Evolutionary conservation across 495 filamentous ascomycete species (phyloP).

Genomic region (Pseudevernia furfuracea): DNA sequence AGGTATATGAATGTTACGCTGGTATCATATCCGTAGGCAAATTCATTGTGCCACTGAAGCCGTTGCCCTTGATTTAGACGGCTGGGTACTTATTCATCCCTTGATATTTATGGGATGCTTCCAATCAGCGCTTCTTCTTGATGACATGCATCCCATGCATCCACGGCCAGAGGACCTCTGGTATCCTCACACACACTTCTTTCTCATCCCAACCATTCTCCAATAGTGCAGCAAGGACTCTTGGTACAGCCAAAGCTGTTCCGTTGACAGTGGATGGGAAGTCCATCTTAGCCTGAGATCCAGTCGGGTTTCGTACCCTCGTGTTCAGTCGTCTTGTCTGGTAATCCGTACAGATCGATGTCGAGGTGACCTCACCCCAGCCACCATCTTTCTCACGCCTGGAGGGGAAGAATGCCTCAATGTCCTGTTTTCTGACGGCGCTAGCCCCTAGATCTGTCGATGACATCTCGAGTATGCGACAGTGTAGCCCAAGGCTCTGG

Average conservation of each 20-base stretch:
- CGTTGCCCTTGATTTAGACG: background rate
- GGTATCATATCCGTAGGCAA: background rate
- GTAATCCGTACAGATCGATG: conserved; percentile 91
- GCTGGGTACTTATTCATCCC: background rate
- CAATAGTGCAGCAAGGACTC: conserved; percentile 82
- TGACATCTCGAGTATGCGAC: conserved; percentile 89
- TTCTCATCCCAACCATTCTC: conserved; percentile 67
- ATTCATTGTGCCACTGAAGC: background rate
- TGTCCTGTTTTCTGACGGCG: conserved; percentile 78
- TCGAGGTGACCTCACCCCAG: conserved; percentile 89
- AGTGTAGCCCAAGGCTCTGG: conserved; percentile 65
- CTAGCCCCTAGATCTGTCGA: conserved; percentile 78
- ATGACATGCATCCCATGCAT: conserved; percentile 73
- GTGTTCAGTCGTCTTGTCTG: conserved; percentile 78
- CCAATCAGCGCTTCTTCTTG: conserved; percentile 29
- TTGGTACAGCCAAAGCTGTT: conserved; percentile 83
- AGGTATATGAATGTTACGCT: background rate
- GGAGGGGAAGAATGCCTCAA: conserved; percentile 90
- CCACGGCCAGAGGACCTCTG: conserved; percentile 67
- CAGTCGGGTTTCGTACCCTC: conserved; percentile 37
- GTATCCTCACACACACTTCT: conserved; percentile 51
- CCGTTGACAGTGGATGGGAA: conserved; percentile 90
- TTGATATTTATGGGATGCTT: background rate
- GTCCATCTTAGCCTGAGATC: conserved; percentile 32
- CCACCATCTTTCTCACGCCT: conserved; percentile 63